Base-by-base conservation (phyloP, 495 filamentous ascomycete species). In the Platismatia glauca region DNA sequence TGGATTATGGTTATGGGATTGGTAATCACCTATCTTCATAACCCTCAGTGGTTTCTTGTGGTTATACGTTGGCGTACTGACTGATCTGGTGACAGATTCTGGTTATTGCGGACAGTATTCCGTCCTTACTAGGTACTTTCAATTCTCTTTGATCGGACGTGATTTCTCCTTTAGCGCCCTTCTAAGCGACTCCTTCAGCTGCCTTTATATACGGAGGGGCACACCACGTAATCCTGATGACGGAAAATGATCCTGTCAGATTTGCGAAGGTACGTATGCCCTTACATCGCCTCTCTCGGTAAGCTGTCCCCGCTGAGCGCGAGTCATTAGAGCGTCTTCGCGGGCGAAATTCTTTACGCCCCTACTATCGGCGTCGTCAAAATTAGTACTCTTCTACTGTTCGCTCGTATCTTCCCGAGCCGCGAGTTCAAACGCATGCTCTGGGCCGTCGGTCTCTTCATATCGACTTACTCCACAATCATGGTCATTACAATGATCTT, bases 311-410 rank as follows among this genome's bases (percentile, higher is more conserved):
- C 35, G 12, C 18, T 39, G 59, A 41, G 16, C 3, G 7, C 2
- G 46, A 55, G 16, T 4, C 13, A 20, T n/a, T 20, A 62, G 60
- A n/a, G 50, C 15, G 37, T 41, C 35, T 16, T 55, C 20, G 60
- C 34, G 4, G 50, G 13, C 5, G 50, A 62, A 16, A 38, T 62
- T 7, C 37, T 56, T 16, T 62, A 62, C 15, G 13, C n/a, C 22
- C 38, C 39, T 1, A 34, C 60, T 9, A 62, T 57, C 16, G 52
- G 16, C 13, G 33, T 29, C 13, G 39, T 57, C 13, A 57, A 57
- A 15, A 57, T 62, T 15, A 62, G 60, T 46, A 57, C 60, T 13
- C 52, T 62, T 20, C 27, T 62, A 31, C 55, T 62, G 2, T 62
- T 57, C 22, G 16, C 2, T 8, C 60, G 60, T 0, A 57, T 62